phyloP scores from a whole-genome alignment of 176 grass and related monocot species.

The Lolium multiflorum region DNA sequence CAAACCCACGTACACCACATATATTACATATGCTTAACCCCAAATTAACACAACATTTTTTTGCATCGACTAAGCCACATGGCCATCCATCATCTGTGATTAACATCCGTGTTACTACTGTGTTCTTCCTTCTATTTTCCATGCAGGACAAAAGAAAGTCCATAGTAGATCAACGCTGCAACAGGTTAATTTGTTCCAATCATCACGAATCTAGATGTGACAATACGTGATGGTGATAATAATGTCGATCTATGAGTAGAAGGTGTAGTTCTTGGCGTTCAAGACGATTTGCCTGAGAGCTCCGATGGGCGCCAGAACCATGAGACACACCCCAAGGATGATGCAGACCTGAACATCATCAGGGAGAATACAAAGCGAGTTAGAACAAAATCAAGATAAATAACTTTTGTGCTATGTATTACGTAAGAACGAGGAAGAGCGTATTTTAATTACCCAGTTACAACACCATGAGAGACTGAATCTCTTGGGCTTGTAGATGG shows the following conservation, averaged over 20 bases:
- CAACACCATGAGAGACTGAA: slow-evolving; percentile 80
- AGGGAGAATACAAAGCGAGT: not conserved
- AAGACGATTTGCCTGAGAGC: slow-evolving; percentile 76
- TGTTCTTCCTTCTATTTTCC: not conserved
- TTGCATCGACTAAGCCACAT: not conserved
- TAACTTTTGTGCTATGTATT: not conserved
- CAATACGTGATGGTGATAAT: not conserved
- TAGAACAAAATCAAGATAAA: not conserved
- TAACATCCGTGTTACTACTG: not conserved
- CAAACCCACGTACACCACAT: not conserved
- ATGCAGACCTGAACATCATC: slow-evolving; percentile 74
- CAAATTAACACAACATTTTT: not conserved
- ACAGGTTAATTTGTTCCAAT: not conserved
- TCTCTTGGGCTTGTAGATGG: slow-evolving; percentile 80
- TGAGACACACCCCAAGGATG: slow-evolving; percentile 67
- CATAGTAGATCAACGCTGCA: not conserved
- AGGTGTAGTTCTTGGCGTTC: slow-evolving; percentile 49
- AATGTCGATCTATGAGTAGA: slow-evolving; percentile 62
- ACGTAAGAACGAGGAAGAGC: not conserved
- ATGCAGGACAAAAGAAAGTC: slow-evolving; percentile 13
- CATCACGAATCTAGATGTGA: not conserved
- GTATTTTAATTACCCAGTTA: slow-evolving; percentile 74
- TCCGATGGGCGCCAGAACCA: slow-evolving; percentile 81
- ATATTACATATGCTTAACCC: slow-evolving; percentile 7
- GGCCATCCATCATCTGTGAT: not conserved